Base-by-base conservation (phyloP, 140 eudicot genomes). In the Bidens hawaiensis region DNA sequence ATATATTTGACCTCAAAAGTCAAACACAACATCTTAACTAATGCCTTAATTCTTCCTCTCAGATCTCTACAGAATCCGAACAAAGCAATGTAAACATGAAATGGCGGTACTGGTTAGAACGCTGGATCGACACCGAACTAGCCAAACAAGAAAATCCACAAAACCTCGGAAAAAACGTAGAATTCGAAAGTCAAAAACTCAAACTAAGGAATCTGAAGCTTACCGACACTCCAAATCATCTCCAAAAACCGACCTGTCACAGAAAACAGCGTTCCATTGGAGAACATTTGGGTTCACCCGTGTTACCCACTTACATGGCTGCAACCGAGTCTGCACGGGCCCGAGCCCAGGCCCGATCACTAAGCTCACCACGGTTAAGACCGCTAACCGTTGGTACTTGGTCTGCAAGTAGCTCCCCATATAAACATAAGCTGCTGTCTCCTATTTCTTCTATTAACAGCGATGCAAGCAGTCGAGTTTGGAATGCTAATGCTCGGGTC, bases 361-460 rank as follows among this genome's bases (percentile, higher is more conserved):
- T 77, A 72, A 86, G 89, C 80, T 90, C 97, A 25, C 97, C 97
- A 54, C 78, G 90, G 61, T 67, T 83, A 60, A 87, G 97, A 62
- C 87, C 90, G 1, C n/a, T 77, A 21, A 76, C 61, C 42, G 47
- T 75, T 2, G 95, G 86, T 42, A 75, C 80, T 4, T 82, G 66
- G 59, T 90, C 97, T 25, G 95, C 86, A 52, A 60, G 55, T 10
- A 75, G 73, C 31, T 90, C 97, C 50, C 97, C 97, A 0, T 86
- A 74, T 62, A 90, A 90, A 75, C 83, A 83, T 40, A 90, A 79
- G 75, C 34, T 83, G 63, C 58, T 79, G 9, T 83, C 97, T 26
- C 95, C 95, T 48, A 79, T 90, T 22, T 86, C 95, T 58, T 86
- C 97, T 10, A 86, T 86, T 12, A 90, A 86, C 60, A 86, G 97